These are phyloP conservation scores for Pleurotus eryngii DNA, from an alignment of 768 basidiomycete genomes.

Conservation along the genomic window DNA sequence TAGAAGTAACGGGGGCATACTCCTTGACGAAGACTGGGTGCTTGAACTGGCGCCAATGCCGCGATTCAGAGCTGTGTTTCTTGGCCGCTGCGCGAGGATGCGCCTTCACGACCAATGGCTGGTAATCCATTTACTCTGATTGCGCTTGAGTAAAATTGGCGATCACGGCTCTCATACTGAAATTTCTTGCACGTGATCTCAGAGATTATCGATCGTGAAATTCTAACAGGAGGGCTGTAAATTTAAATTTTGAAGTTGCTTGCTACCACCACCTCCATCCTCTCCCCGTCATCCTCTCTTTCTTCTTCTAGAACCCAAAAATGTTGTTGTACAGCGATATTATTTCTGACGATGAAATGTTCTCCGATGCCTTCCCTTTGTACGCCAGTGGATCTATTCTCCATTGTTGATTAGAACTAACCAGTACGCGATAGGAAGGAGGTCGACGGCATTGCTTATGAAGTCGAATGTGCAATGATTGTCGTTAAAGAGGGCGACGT, in stretches of 20 bases:
- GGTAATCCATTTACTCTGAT: constrained; percentile 80
- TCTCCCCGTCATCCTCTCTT: constrained; percentile 16
- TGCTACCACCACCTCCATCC: constrained; percentile 14
- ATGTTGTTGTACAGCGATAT: constrained; percentile 80
- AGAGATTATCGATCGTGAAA: constrained; percentile 35
- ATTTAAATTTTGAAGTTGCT: constrained; percentile 12
- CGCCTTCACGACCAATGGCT: constrained; percentile 67
- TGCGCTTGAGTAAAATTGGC: constrained; percentile 14
- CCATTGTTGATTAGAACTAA: constrained; percentile 9
- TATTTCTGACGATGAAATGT: constrained; percentile 83
- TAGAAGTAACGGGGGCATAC: constrained; percentile 91
- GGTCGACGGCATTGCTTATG: constrained; percentile 77
- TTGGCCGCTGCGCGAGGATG: constrained; percentile 49
- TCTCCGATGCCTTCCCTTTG: constrained; percentile 91
- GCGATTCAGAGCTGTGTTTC: constrained; percentile 70
- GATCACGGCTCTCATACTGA: constrained; percentile 18
- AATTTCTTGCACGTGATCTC: constrained; percentile 19
- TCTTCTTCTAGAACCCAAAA: constrained; percentile 17
- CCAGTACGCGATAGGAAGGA: constrained; percentile 50
- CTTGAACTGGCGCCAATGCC: constrained; percentile 86
- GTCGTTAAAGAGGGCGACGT: constrained; percentile 74
- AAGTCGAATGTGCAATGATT: constrained; percentile 80
- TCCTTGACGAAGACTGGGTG: constrained; percentile 95
- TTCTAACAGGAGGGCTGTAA: constrained; percentile 12
- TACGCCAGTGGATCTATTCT: constrained; percentile 33